These are phyloP conservation scores for Elymus sibiricus DNA, from an alignment of 176 grass and related monocot species.

Conservation along the genomic window DNA sequence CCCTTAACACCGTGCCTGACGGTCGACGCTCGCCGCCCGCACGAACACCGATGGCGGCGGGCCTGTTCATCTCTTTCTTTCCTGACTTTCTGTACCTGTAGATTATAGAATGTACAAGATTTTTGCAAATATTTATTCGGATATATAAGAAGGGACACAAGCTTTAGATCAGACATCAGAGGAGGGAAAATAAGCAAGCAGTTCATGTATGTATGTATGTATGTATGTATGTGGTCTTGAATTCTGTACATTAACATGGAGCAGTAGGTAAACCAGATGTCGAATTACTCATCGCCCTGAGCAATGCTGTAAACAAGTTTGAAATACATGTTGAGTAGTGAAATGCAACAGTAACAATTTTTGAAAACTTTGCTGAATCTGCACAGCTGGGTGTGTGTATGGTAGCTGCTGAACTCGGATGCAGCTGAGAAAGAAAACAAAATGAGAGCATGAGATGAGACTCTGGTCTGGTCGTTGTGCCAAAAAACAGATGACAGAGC, in stretches of 20 bases:
- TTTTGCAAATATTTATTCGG: slow-evolving; percentile 67
- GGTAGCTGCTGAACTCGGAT: slow-evolving; percentile 16
- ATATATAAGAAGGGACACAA: slow-evolving; percentile 49
- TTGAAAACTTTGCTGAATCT: background rate
- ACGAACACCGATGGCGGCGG: slow-evolving; percentile 1
- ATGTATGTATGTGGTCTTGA: slow-evolving; percentile 13
- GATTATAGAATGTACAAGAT: slow-evolving; percentile 60
- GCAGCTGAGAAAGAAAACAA: slow-evolving; percentile 9
- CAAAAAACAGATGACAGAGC: background rate
- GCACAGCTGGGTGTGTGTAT: background rate
- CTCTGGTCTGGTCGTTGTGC: slow-evolving; percentile 3
- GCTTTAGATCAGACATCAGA: slow-evolving; percentile 42
- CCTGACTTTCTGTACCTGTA: slow-evolving; percentile 45
- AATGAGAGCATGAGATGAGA: slow-evolving; percentile 6
- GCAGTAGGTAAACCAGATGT: slow-evolving; percentile 27
- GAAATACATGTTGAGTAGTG: background rate
- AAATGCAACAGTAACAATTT: background rate
- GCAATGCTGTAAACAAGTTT: background rate
- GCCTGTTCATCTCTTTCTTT: slow-evolving; percentile 6
- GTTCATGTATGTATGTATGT: slow-evolving; percentile 13
- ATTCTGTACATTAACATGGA: slow-evolving; percentile 39
- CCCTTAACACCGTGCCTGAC: background rate
- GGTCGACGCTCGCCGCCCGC: background rate
- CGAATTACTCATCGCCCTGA: background rate
- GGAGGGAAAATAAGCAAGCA: slow-evolving; percentile 21